These are phyloP conservation scores for Plasmodium blacklocki DNA, from an alignment of 169 alveolate species.

Conservation along the genomic window DNA sequence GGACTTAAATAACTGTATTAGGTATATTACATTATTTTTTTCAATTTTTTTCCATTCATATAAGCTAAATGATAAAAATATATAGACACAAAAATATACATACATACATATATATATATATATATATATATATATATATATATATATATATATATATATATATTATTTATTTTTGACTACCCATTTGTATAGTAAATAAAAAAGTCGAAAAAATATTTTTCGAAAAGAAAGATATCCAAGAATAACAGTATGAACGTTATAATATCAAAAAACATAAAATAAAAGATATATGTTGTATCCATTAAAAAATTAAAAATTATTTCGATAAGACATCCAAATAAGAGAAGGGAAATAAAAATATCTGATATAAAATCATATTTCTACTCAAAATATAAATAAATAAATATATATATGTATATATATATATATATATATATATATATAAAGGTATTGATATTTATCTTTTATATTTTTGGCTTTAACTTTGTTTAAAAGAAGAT, in stretches of 20 bases:
- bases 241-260: conserved; percentile 22
- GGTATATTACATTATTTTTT: conserved; percentile 8
- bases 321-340: conserved; percentile 13
- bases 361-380: conserved; percentile 27
- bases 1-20: conserved; percentile 35
- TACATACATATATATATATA: not conserved
- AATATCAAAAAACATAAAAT: conserved; percentile 52
- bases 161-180: not conserved
- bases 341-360: conserved; percentile 12
- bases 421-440: conserved; percentile 1
- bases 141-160: not conserved
- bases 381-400: conserved; percentile 6
- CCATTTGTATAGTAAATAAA: conserved; percentile 19
- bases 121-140: not conserved
- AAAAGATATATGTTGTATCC: conserved; percentile 15
- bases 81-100: not conserved
- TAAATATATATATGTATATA: not conserved
- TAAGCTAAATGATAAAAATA: not conserved
- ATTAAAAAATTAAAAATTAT: conserved; percentile 7
- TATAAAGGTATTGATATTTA: not conserved
- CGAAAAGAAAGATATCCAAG: conserved; percentile 33
- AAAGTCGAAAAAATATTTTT: conserved; percentile 27
- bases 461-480: conserved; percentile 8
- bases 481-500: conserved; percentile 40
- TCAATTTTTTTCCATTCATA: conserved; percentile 8